Base-by-base conservation (phyloP, 2,329 filamentous ascomycete species). In the Cladosporium phlei region DNA sequence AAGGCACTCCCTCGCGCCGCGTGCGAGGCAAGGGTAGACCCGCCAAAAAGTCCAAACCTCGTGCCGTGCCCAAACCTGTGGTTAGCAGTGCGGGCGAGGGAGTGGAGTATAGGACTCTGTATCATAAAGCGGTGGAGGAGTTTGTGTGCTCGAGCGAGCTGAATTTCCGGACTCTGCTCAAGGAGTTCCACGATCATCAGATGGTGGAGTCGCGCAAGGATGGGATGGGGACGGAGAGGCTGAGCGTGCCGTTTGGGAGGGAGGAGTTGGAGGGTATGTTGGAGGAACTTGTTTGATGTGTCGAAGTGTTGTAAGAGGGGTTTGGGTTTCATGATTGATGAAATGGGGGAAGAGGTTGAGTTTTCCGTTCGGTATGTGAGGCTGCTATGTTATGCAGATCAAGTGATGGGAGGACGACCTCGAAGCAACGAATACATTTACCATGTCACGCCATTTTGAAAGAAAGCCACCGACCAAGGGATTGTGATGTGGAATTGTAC, bases 151-250 rank as follows among this genome's bases (percentile, higher is more conserved):
- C 87, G 57, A 95, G 86, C 50, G 93, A 97, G 70, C 89, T 97
- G 78, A 89, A 88, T 52, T 97, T 97, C 70, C 78, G 93, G 51
- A 95, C 90, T 20, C 66, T 98, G 62, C 69, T 98, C 52, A 97
- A 97, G 69, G 93, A 98, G 78, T 93, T 98, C 66, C 88, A 96
- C 63, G 93, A 98, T 60, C 93, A 98, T 71, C 88, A 96, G 62
- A 97, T 98, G 82, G 86, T 98, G 53, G 88, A 88, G 46, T 94
- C 86, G 52, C 80, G 83, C 52, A 91, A 91, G 62, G 91, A 98
- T 65, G 78, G 79, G 0, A 73, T 90, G 47, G 93, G 93, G 3
- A 90, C 85, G 2, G 93, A 97, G 64, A 72, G 93, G 43, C 67
- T 98, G 37, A 85, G 86, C 55, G 80, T 95, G 11, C 93, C 93